phyloP scores from a whole-genome alignment of 768 basidiomycete species.

The Lactarius vividus region DNA sequence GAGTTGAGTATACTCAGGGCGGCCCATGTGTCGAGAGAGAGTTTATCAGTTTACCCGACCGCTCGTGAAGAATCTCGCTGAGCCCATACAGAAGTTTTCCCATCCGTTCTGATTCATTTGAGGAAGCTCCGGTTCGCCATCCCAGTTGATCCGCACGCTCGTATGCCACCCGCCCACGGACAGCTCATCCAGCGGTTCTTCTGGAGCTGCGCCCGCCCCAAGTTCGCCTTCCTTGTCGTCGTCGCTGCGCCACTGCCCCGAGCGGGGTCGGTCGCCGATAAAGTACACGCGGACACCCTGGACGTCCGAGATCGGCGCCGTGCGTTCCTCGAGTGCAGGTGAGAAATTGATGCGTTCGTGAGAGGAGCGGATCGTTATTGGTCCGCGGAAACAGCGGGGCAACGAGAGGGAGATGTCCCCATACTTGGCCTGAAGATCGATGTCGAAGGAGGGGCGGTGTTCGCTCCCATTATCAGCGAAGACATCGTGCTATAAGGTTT shows the following conservation, averaged over 20 bases:
- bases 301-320: conserved; percentile 1
- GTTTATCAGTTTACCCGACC: not conserved
- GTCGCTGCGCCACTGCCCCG: not conserved
- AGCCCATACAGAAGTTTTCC: not conserved
- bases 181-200: not conserved
- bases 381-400: conserved; percentile 11
- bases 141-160: conserved; percentile 7
- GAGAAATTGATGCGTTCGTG: conserved; percentile 12
- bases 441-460: conserved; percentile 1
- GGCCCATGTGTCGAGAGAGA: not conserved
- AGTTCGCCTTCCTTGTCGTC: not conserved
- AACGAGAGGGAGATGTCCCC: conserved; percentile 13
- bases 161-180: not conserved
- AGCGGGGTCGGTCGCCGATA: conserved; percentile 1
- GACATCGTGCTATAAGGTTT: not conserved
- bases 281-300: conserved; percentile 10
- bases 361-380: conserved; percentile 4
- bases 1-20: too few species aligned
- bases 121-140: conserved; percentile 10
- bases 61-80: conserved; percentile 3
- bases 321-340: not conserved
- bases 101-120: not conserved
- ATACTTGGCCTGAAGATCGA: not conserved
- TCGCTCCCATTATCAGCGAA: not conserved
- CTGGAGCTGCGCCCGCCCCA: too few species aligned